phyloP scores from a whole-genome alignment of 345 rosid species.

The Alliaria petiolata region DNA sequence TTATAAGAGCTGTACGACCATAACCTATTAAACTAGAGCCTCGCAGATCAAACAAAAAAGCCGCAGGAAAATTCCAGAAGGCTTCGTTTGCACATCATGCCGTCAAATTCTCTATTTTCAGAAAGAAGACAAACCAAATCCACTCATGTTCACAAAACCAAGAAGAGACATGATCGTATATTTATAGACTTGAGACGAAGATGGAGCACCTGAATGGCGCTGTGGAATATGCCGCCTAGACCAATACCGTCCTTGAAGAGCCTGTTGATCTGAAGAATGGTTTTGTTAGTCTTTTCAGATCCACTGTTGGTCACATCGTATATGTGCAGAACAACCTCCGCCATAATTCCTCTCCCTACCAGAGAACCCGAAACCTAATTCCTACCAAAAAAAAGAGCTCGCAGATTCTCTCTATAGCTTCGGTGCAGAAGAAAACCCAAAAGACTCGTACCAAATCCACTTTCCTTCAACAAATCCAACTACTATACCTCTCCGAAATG shows the following conservation, averaged over 20 bases:
- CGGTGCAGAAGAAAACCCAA: neutral
- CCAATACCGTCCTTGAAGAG: constrained; percentile 95
- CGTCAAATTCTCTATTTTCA: neutral
- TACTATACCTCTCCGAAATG: neutral
- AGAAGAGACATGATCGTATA: neutral
- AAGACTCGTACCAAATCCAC: neutral
- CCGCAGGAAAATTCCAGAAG: neutral
- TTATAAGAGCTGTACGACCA: neutral
- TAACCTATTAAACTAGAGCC: neutral
- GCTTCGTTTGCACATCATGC: neutral
- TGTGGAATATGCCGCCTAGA: constrained; percentile 84
- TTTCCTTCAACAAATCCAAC: neutral
- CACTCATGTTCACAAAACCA: neutral
- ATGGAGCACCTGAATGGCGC: constrained; percentile 83
- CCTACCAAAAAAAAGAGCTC: neutral
- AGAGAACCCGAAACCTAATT: constrained; percentile 35
- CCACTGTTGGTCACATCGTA: constrained; percentile 96
- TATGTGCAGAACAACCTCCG: constrained; percentile 78
- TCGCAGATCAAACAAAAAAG: neutral
- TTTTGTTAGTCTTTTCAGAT: constrained; percentile 94
- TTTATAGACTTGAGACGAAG: neutral
- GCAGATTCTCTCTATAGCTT: neutral
- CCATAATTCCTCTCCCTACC: constrained; percentile 27
- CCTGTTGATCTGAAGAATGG: constrained; percentile 84
- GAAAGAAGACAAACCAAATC: neutral